Evolutionary conservation across 768 basidiomycete species (phyloP), one percentile per base, ranked within the genome.

Genomic region (Amanita phalloides): DNA sequence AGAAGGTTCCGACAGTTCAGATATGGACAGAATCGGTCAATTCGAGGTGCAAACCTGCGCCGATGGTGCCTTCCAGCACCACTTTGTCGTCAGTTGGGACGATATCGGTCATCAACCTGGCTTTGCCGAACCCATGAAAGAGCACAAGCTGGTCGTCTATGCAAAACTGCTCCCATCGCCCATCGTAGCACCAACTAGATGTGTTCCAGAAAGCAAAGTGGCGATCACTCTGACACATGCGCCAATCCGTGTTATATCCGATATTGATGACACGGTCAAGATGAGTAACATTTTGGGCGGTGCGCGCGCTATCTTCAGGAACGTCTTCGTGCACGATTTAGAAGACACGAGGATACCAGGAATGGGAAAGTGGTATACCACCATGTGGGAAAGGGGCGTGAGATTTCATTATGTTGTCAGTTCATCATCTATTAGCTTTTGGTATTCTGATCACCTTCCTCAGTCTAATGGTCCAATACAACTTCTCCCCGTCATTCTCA

Each of bases 181-280:
- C 30, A 21, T 42, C 14, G 43, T 54, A 7, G 33, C 48, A 17
- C 33, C 42, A n/a, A 36, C 37, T 35, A 13, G 13, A 5, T 32
- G 20, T 37, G 53, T 5, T 49, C 56, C 35, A 46, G 47, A 48
- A 32, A 36, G 23, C 32, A 43, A 20, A 20, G 25, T 20, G 35
- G 58, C 32, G 38, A 66, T 78, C 17, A 70, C 79, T 5, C 72
- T 90, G 33, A 78, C 84, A 0, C 69, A 81, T 58, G 76, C 78
- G 2, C 75, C 77, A 1, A 66, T 94, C 11, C 82, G 90, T 14
- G 78, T 95, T 50, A 84, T 97, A 11, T 94, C 91, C 6, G 94
- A 97, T 59, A 86, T 97, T 39, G 94, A 97, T 61, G 94, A 97
- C 66, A 97, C 94, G 0, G 75, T 96, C 52, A 94, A 94, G 61